Evolutionary conservation across 139 green algal genomes (phyloP), one percentile per base, ranked within the genome.

Genomic region (Volvox africanus): DNA sequence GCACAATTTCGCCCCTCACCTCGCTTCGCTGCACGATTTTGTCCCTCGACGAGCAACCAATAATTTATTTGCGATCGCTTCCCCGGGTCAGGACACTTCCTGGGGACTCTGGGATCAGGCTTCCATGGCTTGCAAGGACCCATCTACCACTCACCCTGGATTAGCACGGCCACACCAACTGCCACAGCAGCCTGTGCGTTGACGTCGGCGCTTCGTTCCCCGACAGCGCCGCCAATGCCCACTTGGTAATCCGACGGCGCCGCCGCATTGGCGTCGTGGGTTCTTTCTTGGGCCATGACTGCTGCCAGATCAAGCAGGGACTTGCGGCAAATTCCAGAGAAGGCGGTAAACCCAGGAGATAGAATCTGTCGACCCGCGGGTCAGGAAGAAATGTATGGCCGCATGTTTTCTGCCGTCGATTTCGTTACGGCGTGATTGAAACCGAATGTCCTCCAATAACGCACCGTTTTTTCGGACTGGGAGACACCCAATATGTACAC

Each of bases 281-380:
- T 26, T 75, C 67, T 55, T 55, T 55, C 44, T 9, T 6, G 1
- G n/a, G 80, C 26, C 26, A 44, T 69, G 22, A 30, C n/a, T 1
- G 86, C 86, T 20, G 73, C 86, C 86, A 90, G 50, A 19, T 90
- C 86, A 22, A 90, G 50, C 6, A 90, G 86, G 36, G 86, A 69
- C 86, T 90, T 90, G 21, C 86, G 86, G 50, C 73, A 12, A 44
- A 75, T 75, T 12, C 50, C n/a, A 2, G 86, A 37, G 36, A 6
- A 6, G 28, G 71, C 30, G 0, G 28, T 24, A 32, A 67, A 77
- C 44, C 86, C 1, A 75, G 86, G 71, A 0, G 21, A 50, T 30
- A 90, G 86, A 12, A 83, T 69, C 86, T 90, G 86, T 1, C 30
- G 33, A 36, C 65, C 65, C 65, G 24, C 65, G 65, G 65, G 65